These are phyloP conservation scores for Vitis hybrid DNA, from an alignment of 177 flowering plant genomes.

Conservation along the genomic window DNA sequence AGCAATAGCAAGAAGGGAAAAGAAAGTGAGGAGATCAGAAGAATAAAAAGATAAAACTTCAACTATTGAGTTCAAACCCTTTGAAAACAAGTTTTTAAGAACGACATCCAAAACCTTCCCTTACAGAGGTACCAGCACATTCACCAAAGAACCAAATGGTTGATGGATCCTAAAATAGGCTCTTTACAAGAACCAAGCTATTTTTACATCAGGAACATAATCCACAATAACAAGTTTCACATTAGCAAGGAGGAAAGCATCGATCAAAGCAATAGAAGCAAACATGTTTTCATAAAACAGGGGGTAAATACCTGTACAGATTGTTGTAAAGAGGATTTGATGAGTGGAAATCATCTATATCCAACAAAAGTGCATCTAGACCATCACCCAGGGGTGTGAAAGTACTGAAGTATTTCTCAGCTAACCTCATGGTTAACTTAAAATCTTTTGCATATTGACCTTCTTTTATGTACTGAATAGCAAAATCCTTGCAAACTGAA, in stretches of 20 bases:
- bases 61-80: too few species aligned
- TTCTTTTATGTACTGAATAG: constrained; percentile 35
- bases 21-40: too few species aligned
- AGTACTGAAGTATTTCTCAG: constrained; percentile 37
- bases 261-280: neutral
- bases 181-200: too few species aligned
- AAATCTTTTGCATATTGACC: constrained; percentile 54
- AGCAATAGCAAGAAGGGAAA: too few species aligned
- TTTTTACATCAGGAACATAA: neutral
- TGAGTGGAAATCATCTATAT: constrained; percentile 50
- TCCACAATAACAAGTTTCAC: neutral
- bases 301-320: constrained; percentile 33
- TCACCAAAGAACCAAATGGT: too few species aligned
- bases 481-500: constrained; percentile 38
- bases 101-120: too few species aligned
- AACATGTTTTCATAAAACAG: neutral
- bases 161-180: too few species aligned
- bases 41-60: too few species aligned
- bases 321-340: constrained; percentile 14
- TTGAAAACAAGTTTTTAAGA: too few species aligned
- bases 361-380: constrained; percentile 58
- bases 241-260: neutral
- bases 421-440: constrained; percentile 25
- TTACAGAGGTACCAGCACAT: too few species aligned
- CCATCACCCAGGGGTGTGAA: constrained; percentile 36